Conservation (phyloP, 2,329 filamentous ascomycete genomes). For the Fusarium verrucosum region DNA sequence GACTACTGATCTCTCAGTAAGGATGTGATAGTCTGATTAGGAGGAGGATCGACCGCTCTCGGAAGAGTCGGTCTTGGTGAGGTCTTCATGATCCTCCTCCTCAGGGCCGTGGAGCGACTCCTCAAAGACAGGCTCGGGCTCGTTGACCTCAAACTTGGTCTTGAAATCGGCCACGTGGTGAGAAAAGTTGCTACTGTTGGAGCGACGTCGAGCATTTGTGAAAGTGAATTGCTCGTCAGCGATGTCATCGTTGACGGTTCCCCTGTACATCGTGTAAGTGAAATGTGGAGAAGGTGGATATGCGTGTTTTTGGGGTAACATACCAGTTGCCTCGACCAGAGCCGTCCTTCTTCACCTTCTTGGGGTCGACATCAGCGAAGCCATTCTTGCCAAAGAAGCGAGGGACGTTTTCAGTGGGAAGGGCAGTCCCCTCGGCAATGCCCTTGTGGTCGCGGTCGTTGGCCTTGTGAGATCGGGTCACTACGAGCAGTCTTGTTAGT, state of each 20-base stretch:
- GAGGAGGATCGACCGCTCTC: conserved; percentile 67
- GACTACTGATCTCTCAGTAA: conserved; percentile 35
- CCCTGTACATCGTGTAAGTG: conserved; percentile 65
- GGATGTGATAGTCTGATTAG: conserved; percentile 52
- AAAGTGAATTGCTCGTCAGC: conserved; percentile 86
- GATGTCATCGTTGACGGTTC: conserved; percentile 82
- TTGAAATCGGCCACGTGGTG: conserved; percentile 81
- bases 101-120: conserved; percentile 80
- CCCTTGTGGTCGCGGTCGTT: conserved; percentile 91
- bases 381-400: conserved; percentile 94
- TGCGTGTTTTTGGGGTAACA: conserved; percentile 46
- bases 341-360: conserved; percentile 97
- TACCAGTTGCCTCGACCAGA: conserved; percentile 95
- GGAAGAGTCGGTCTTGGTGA: conserved; percentile 66
- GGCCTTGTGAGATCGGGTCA: conserved; percentile 97
- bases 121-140: conserved; percentile 91
- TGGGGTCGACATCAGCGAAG: conserved; percentile 81
- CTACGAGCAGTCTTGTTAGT: conserved; percentile 56
- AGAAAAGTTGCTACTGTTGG: conserved; percentile 84
- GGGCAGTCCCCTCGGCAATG: conserved; percentile 76
- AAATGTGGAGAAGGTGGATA: not conserved
- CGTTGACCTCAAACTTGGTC: conserved; percentile 95
- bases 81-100: conserved; percentile 64
- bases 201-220: conserved; percentile 86
- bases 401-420: conserved; percentile 78